These are phyloP conservation scores for Puya raimondii DNA, from an alignment of 176 grass and related monocot genomes.

Conservation along the genomic window DNA sequence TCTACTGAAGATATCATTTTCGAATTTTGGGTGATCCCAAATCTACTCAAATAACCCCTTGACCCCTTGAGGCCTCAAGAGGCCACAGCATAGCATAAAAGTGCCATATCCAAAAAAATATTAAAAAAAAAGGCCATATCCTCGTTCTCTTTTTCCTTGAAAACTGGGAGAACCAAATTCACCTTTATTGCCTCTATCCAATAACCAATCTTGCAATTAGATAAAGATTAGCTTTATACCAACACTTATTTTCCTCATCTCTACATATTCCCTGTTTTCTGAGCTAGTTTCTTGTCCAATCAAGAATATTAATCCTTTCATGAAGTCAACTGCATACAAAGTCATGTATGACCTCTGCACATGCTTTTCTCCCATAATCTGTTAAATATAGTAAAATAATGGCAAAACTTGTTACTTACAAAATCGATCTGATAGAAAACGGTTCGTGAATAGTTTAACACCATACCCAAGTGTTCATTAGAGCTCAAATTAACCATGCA, in stretches of 20 bases:
- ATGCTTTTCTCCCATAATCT: background rate
- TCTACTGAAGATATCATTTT: no score
- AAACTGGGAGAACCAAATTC: conserved; percentile 3
- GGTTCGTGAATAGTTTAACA: background rate
- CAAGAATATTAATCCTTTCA: background rate
- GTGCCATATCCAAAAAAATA: background rate
- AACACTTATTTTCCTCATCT: background rate
- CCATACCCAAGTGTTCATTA: no score
- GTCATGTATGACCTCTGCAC: background rate
- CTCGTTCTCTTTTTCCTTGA: background rate
- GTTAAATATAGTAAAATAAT: background rate
- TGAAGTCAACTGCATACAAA: background rate
- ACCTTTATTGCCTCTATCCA: background rate
- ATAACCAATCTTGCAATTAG: background rate
- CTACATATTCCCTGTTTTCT: background rate
- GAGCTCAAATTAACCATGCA: no score
- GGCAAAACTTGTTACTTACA: no score
- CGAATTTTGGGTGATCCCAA: no score
- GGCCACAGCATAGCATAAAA: background rate
- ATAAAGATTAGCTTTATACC: background rate
- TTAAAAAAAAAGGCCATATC: background rate
- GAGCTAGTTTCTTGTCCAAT: background rate
- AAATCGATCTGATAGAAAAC: no score
- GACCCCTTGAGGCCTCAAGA: no score
- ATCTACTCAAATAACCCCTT: no score